Evolutionary conservation across 23 red algal genomes (phyloP).

Genomic region (Gracilariopsis chorda): DNA sequence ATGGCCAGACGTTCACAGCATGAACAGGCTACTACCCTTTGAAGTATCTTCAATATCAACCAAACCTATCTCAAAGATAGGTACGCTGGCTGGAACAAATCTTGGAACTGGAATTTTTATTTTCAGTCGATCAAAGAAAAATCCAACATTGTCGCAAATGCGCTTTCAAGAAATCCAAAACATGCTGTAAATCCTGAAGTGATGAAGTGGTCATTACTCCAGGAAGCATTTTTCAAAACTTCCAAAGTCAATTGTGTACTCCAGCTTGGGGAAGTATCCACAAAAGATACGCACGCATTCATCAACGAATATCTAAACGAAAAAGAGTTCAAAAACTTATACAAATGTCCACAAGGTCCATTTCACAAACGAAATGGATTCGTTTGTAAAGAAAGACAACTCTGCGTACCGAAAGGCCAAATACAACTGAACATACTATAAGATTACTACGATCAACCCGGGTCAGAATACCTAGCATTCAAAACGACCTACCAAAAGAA

Average conservation of each 20-base stretch:
- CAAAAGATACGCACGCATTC: neutral
- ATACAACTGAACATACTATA: no score
- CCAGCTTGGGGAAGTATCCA: neutral
- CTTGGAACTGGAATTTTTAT: neutral
- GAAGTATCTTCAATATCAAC: slow-evolving; percentile 3
- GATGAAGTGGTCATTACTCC: neutral
- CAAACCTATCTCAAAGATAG: neutral
- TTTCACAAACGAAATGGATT: no score
- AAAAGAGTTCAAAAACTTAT: no score
- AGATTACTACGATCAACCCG: no score
- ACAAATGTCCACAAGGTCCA: no score
- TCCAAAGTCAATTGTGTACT: neutral
- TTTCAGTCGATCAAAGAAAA: neutral
- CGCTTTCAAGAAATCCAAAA: neutral
- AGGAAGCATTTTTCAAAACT: neutral
- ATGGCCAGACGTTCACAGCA: neutral
- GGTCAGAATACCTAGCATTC: no score
- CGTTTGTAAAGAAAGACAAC: no score
- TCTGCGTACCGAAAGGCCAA: no score
- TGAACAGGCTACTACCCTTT: slow-evolving; percentile 5
- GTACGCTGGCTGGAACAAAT: slow-evolving; percentile 1
- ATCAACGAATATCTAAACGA: neutral
- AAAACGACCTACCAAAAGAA: no score
- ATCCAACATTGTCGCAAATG: slow-evolving; percentile 23
- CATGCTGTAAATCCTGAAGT: neutral